Conservation (phyloP, 768 basidiomycete genomes). For the Mycena vitilis region DNA sequence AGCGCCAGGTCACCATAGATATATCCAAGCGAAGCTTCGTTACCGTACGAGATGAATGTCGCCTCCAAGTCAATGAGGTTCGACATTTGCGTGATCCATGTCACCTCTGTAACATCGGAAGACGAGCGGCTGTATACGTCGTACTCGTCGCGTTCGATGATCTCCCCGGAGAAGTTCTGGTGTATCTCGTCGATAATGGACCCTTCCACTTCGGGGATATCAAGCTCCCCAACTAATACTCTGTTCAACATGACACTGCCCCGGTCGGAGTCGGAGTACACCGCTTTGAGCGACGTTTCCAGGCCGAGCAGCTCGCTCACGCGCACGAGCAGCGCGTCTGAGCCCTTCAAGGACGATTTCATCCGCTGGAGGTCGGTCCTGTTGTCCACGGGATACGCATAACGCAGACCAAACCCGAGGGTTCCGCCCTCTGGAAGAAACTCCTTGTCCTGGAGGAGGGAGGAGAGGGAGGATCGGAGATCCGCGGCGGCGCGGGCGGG, state of each 20-base stretch:
- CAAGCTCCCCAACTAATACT: not conserved
- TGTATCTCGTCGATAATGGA: not conserved
- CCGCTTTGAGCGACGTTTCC: constrained; percentile 34
- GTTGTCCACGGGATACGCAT: constrained; percentile 49
- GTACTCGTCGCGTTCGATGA: not conserved
- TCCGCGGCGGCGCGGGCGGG: not conserved
- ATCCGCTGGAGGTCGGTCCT: constrained; percentile 11
- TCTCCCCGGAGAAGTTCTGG: not conserved
- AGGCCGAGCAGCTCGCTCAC: constrained; percentile 39
- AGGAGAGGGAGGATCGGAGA: constrained; percentile 26
- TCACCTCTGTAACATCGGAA: constrained; percentile 27
- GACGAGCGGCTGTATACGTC: not conserved
- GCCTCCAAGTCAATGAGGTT: constrained; percentile 20
- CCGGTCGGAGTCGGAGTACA: constrained; percentile 18
- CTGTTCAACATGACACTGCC: not conserved
- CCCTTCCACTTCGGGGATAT: not conserved
- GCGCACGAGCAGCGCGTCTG: constrained; percentile 40
- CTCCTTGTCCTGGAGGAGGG: constrained; percentile 44
- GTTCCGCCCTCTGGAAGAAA: constrained; percentile 54
- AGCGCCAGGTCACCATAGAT: constrained; percentile 47
- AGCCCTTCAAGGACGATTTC: constrained; percentile 42
- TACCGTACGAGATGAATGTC: constrained; percentile 41
- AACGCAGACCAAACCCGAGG: constrained; percentile 53
- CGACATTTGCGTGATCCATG: constrained; percentile 32
- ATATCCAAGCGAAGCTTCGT: constrained; percentile 36